These are phyloP conservation scores for Vickermania spadyakhi DNA, from an alignment of 208 protist species.

Conservation along the genomic window DNA sequence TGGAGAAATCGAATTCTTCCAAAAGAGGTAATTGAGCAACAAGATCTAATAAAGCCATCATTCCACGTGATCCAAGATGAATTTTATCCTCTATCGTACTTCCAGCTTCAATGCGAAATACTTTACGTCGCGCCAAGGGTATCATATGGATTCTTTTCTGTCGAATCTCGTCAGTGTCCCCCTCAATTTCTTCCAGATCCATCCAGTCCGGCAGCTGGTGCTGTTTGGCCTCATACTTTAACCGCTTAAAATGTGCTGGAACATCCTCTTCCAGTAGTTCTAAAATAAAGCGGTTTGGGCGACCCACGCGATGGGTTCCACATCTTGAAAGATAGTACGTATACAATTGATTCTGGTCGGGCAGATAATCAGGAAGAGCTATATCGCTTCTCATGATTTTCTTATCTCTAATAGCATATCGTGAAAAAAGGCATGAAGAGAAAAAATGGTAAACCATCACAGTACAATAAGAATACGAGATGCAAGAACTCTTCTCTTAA, in stretches of 20 bases:
- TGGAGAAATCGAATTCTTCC: conserved; percentile 46
- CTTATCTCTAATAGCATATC: not conserved
- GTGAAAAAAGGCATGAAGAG: too few relatives aligned
- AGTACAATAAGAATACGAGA: too few relatives aligned
- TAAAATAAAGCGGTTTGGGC: conserved; percentile 39
- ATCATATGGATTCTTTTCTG: conserved; percentile 3
- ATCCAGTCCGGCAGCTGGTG: conserved; percentile 15
- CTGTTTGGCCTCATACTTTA: conserved; percentile 20
- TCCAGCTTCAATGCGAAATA: conserved; percentile 14
- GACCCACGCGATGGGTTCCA: conserved; percentile 36
- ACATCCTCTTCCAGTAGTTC: conserved; percentile 41
- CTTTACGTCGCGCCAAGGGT: conserved; percentile 16
- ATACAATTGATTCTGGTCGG: conserved; percentile 60
- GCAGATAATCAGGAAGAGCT: conserved; percentile 5
- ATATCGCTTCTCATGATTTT: not conserved
- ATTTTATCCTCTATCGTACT: conserved; percentile 6
- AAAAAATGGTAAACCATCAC: too few relatives aligned
- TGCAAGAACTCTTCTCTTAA: too few relatives aligned
- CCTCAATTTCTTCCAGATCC: conserved; percentile 26
- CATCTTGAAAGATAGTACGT: conserved; percentile 53
- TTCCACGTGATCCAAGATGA: conserved; percentile 52
- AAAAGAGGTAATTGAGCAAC: conserved; percentile 44
- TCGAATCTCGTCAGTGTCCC: conserved; percentile 8
- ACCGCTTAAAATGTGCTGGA: conserved; percentile 16
- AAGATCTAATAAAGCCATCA: conserved; percentile 50